phyloP scores from a whole-genome alignment of 371 early-diverging fungal species.

The Actinomucor elegans region DNA sequence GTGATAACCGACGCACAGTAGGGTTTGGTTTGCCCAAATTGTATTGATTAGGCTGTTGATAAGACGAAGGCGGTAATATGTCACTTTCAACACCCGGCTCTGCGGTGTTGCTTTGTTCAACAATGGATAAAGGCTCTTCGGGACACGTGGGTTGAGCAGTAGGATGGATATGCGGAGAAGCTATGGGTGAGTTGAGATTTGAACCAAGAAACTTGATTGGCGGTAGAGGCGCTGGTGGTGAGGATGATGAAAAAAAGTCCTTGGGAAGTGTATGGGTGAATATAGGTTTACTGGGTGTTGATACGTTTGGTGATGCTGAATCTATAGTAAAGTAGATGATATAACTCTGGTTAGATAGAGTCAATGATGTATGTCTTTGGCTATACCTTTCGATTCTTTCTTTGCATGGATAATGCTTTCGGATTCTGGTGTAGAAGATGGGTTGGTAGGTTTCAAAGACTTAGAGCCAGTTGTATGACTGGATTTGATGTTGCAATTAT shows the following conservation, averaged over 20 bases:
- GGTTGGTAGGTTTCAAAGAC: no score
- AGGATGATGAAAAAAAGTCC: conserved; percentile 2
- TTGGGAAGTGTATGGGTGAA: conserved; percentile 15
- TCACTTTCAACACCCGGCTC: not conserved
- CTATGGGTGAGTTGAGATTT: not conserved
- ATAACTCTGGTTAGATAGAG: not conserved
- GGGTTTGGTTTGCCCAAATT: not conserved
- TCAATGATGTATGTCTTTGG: not conserved
- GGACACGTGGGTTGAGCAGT: not conserved
- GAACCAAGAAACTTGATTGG: conserved; percentile 4
- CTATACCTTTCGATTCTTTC: not conserved
- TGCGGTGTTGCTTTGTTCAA: not conserved
- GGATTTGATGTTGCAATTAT: not conserved
- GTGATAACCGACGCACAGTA: not conserved
- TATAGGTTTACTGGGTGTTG: conserved; percentile 3
- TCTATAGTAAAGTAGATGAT: not conserved
- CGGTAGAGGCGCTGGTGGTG: conserved; percentile 11
- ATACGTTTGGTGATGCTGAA: not conserved
- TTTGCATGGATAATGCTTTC: not conserved
- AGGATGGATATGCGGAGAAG: conserved; percentile 13
- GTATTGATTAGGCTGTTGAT: not conserved
- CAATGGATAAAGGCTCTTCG: not conserved
- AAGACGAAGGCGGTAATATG: not conserved
- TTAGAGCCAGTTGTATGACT: not conserved
- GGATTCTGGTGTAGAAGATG: no score